These are phyloP conservation scores for Dimocarpus longan DNA, from an alignment of 345 rosid genomes.

Conservation along the genomic window DNA sequence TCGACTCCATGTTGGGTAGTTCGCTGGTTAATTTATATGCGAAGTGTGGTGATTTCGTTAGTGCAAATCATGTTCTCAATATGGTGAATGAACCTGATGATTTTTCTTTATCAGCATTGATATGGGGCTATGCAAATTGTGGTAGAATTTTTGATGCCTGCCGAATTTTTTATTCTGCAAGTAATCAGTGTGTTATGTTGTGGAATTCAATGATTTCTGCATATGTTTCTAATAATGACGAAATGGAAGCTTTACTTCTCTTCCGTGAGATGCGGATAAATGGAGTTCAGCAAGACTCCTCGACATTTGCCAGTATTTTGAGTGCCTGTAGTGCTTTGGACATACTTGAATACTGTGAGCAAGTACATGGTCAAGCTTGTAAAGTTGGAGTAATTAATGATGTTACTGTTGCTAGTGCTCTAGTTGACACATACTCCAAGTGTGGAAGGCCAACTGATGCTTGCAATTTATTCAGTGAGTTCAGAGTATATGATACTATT, in stretches of 20 bases:
- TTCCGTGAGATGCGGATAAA: slow-evolving; percentile 56
- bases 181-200: slow-evolving; percentile 42
- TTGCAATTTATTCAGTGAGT: slow-evolving; percentile 66
- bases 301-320: slow-evolving; percentile 57
- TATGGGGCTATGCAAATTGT: slow-evolving; percentile 65
- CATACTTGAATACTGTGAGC: slow-evolving; percentile 28
- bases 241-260: slow-evolving; percentile 54
- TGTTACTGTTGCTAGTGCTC: slow-evolving; percentile 40
- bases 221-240: slow-evolving; percentile 56
- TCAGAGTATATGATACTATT: slow-evolving; percentile 61
- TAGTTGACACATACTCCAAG: slow-evolving; percentile 56
- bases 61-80: slow-evolving; percentile 51
- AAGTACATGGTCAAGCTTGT: slow-evolving; percentile 54
- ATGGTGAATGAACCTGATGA: slow-evolving; percentile 56
- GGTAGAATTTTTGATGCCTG: slow-evolving; percentile 64
- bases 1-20: slow-evolving; percentile 58
- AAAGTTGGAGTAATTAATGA: slow-evolving; percentile 51
- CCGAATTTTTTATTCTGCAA: slow-evolving; percentile 46
- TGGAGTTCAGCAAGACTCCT: slow-evolving; percentile 45
- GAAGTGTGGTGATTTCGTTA: slow-evolving; percentile 66
- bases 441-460: slow-evolving; percentile 64
- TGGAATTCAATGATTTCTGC: slow-evolving; percentile 93
- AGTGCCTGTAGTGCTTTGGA: slow-evolving; percentile 55
- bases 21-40: slow-evolving; percentile 71
- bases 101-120: slow-evolving; percentile 75